These are phyloP conservation scores for Stemphylium lycopersici DNA, from an alignment of 2,329 filamentous ascomycete genomes.

Conservation along the genomic window DNA sequence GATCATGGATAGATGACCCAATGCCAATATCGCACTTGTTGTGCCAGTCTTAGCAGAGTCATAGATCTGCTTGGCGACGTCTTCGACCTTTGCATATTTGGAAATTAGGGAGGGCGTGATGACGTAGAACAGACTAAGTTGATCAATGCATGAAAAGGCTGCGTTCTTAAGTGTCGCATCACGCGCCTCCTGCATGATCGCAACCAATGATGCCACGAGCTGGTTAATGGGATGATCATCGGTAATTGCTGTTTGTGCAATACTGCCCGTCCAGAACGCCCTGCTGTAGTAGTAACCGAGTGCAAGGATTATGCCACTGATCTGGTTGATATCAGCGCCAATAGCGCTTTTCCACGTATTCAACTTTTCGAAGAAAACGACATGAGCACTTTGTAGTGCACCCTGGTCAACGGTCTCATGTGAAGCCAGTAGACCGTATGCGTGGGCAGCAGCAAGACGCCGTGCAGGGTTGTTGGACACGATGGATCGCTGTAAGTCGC, in stretches of 20 bases:
- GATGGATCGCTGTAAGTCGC: slow-evolving; percentile 65
- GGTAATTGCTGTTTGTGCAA: slow-evolving; percentile 20
- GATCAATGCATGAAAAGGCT: slow-evolving; percentile 63
- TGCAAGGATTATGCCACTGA: slow-evolving; percentile 66
- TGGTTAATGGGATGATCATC: slow-evolving; percentile 49
- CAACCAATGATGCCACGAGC: slow-evolving; percentile 54
- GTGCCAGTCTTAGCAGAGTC: slow-evolving; percentile 77
- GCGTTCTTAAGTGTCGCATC: slow-evolving; percentile 65
- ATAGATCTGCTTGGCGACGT: slow-evolving; percentile 67
- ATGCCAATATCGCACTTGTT: slow-evolving; percentile 78
- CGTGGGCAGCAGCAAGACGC: slow-evolving; percentile 69
- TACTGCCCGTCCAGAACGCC: slow-evolving; percentile 56
- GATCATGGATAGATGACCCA: slow-evolving; percentile 77
- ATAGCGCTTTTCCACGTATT: slow-evolving; percentile 63
- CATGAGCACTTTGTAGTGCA: slow-evolving; percentile 53
- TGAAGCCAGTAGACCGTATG: slow-evolving; percentile 77
- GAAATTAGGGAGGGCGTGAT: slow-evolving; percentile 53
- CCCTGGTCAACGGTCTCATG: slow-evolving; percentile 57
- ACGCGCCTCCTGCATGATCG: slow-evolving; percentile 60
- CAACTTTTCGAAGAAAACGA: slow-evolving; percentile 55
- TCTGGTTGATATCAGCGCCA: slow-evolving; percentile 64
- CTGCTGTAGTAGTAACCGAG: slow-evolving; percentile 65
- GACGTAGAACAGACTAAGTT: slow-evolving; percentile 65
- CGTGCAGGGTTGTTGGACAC: slow-evolving; percentile 74
- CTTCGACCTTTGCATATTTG: slow-evolving; percentile 46